Evolutionary conservation across 2,329 filamentous ascomycete genomes (phyloP).

Genomic region (Fusarium pseudonygamai): DNA sequence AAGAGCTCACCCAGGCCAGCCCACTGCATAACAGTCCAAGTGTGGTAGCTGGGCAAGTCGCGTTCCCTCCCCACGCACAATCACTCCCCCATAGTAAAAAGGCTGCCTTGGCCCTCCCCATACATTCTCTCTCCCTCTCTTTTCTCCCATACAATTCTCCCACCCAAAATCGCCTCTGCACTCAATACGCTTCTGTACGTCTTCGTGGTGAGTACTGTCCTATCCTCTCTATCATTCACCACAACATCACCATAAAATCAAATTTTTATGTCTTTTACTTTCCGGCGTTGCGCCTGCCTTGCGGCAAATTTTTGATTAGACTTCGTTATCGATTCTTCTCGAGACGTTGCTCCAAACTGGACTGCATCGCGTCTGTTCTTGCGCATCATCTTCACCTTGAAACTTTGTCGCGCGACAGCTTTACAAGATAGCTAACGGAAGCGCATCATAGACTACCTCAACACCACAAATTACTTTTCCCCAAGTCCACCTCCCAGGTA

Average conservation of each 20-base stretch:
- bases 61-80: conserved; percentile 57
- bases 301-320: conserved; percentile 22
- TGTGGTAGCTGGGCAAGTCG: conserved; percentile 44
- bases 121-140: conserved; percentile 65
- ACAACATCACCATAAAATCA: conserved; percentile 45
- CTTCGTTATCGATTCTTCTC: conserved; percentile 33
- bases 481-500: conserved; percentile 38
- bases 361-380: conserved; percentile 23
- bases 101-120: conserved; percentile 63
- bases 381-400: conserved; percentile 29
- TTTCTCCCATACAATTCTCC: conserved; percentile 70
- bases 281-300: conserved; percentile 27
- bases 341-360: conserved; percentile 34
- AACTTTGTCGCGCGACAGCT: conserved; percentile 25
- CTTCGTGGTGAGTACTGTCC: conserved; percentile 62
- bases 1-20: conserved; percentile 36
- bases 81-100: conserved; percentile 74
- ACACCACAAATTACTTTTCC: conserved; percentile 19
- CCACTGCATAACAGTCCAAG: conserved; percentile 39
- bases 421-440: conserved; percentile 40
- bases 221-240: conserved; percentile 25
- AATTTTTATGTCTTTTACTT: conserved; percentile 48
- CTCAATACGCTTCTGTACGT: conserved; percentile 51
- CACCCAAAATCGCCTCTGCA: conserved; percentile 60
- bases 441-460: conserved; percentile 44